Conservation (phyloP, 2,329 filamentous ascomycete species). For the Curvularia eragrostidis region DNA sequence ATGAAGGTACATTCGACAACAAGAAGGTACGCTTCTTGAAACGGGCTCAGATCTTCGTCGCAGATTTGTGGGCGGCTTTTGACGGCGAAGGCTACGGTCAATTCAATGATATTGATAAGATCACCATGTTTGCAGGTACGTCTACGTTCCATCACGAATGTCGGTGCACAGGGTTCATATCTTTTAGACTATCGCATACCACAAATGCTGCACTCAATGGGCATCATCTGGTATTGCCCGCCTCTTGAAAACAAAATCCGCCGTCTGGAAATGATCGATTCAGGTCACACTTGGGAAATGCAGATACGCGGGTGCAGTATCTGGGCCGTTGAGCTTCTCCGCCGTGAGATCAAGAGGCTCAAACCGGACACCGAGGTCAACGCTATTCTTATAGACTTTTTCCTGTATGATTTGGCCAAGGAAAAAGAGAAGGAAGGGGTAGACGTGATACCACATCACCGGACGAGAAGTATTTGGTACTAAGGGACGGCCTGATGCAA, state of each 20-base stretch:
- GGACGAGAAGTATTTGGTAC: constrained; percentile 95
- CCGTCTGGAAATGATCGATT: constrained; percentile 68
- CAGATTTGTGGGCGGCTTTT: constrained; percentile 96
- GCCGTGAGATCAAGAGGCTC: constrained; percentile 75
- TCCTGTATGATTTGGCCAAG: constrained; percentile 94
- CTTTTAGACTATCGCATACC: constrained; percentile 87
- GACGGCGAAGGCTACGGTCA: constrained; percentile 78
- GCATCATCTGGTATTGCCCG: constrained; percentile 84
- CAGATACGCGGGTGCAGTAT: constrained; percentile 93
- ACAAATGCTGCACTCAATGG: constrained; percentile 85
- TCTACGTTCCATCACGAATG: not conserved
- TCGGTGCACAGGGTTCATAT: not conserved
- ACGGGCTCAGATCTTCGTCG: constrained; percentile 92
- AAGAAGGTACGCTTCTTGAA: constrained; percentile 84
- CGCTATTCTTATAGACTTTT: constrained; percentile 95
- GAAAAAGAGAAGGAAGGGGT: constrained; percentile 67
- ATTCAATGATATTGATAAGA: constrained; percentile 90
- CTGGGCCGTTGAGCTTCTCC: constrained; percentile 92
- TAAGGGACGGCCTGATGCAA: constrained; percentile 48
- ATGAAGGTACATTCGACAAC: constrained; percentile 77
- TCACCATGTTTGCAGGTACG: constrained; percentile 91
- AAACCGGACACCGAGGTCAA: constrained; percentile 78
- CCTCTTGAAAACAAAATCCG: constrained; percentile 74
- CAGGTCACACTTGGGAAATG: constrained; percentile 79
- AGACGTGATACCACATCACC: constrained; percentile 74